phyloP scores from a whole-genome alignment of 352 stramenopile genomes.

The Phytopythium ostracodes region DNA sequence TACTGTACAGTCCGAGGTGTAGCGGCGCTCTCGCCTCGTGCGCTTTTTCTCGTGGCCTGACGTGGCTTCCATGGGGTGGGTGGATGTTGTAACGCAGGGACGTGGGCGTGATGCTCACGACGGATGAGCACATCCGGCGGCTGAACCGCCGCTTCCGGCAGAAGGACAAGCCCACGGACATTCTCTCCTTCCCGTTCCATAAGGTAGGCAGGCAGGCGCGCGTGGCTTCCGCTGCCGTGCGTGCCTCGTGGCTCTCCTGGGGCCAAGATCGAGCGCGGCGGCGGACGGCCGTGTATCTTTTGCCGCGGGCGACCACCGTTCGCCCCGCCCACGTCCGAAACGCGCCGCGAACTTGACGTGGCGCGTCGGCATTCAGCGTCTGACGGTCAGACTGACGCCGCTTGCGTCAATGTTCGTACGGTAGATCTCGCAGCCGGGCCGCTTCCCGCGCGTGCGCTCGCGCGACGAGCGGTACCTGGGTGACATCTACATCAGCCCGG shows the following conservation, averaged over 20 bases:
- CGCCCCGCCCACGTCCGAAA: slow-evolving; percentile 2
- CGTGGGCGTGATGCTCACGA: slow-evolving; percentile 78
- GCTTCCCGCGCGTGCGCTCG: slow-evolving; percentile 46
- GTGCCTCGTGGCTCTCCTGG: too few relatives aligned
- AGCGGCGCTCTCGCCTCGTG: too few relatives aligned
- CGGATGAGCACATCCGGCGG: slow-evolving; percentile 63
- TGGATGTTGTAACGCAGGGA: too few relatives aligned
- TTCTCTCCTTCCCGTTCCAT: slow-evolving; percentile 80
- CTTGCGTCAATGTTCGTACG: not conserved
- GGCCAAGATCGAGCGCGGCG: too few relatives aligned
- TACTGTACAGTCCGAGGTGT: too few relatives aligned
- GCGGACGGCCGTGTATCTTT: not conserved
- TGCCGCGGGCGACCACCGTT: not conserved
- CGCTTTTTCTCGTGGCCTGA: slow-evolving; percentile 6
- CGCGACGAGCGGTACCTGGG: slow-evolving; percentile 71
- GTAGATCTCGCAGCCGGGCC: slow-evolving; percentile 51
- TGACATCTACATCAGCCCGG: slow-evolving; percentile 80
- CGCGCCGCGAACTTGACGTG: not conserved
- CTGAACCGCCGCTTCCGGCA: slow-evolving; percentile 70
- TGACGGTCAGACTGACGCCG: not conserved
- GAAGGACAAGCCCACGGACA: slow-evolving; percentile 80
- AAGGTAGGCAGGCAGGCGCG: slow-evolving; percentile 35
- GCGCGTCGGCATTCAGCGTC: not conserved
- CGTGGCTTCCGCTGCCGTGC: not conserved
- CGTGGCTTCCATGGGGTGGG: slow-evolving; percentile 6